Percentiles rank a stretch among this genome's conserved stretches.
Evolutionary conservation across 2,329 filamentous ascomycete species (phyloP).

Genomic region (Colletotrichum gigasporum): DNA sequence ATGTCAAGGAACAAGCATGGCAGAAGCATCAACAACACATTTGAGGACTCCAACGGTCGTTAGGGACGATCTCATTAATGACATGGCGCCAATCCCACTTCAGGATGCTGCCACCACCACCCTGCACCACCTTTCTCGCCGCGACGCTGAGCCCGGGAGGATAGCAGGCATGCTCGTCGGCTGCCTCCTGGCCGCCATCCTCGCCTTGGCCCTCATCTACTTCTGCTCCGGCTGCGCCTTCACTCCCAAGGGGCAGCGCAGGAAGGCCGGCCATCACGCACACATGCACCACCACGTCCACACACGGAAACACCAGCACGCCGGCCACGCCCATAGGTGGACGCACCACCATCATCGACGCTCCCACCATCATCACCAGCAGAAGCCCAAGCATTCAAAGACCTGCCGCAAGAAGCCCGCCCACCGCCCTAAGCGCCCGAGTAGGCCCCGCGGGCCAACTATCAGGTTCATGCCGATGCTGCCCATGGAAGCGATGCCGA

Average conservation of each 20-base stretch:
- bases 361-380: neutral
- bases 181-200: slow-evolving; percentile 14
- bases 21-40: neutral
- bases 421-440: neutral
- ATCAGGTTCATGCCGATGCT: slow-evolving; percentile 18
- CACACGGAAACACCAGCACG: neutral
- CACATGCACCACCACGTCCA: neutral
- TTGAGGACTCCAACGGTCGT: too few relatives aligned
- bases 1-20: too few relatives aligned
- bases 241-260: neutral
- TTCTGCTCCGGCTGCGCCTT: slow-evolving; percentile 21
- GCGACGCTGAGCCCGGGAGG: slow-evolving; percentile 9
- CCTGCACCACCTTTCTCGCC: neutral
- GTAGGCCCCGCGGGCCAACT: neutral
- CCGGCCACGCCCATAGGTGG: neutral
- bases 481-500: slow-evolving; percentile 12
- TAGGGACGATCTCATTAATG: too few relatives aligned
- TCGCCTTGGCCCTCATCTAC: slow-evolving; percentile 12
- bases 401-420: neutral
- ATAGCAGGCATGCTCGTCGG: slow-evolving; percentile 26
- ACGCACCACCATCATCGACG: slow-evolving; percentile 15
- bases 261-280: neutral
- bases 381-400: neutral
- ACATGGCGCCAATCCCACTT: slow-evolving; percentile 5
- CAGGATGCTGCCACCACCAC: neutral